phyloP scores from a whole-genome alignment of 306 rosid genomes.

The Vigna angularis region DNA sequence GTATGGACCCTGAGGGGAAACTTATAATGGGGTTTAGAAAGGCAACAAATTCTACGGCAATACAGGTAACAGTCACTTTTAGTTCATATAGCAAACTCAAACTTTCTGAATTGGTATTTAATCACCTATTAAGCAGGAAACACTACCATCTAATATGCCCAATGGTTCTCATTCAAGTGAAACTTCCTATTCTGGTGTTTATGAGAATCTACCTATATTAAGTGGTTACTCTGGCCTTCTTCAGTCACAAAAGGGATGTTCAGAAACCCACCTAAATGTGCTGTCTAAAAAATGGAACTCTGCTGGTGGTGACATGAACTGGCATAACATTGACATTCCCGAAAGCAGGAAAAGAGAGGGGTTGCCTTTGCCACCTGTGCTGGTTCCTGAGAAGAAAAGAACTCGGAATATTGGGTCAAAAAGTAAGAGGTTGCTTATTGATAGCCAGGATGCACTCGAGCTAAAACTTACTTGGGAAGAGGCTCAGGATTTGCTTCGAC shows the following conservation, averaged over 20 bases:
- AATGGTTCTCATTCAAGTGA: constrained; percentile 87
- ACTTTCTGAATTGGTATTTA: constrained; percentile 52
- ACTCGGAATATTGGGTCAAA: constrained; percentile 93
- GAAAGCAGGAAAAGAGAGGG: constrained; percentile 78
- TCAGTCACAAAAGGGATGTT: constrained; percentile 87
- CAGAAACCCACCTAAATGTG: constrained; percentile 73
- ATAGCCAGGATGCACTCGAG: constrained; percentile 93
- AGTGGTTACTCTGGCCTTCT: constrained; percentile 97
- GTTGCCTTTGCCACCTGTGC: constrained; percentile 65
- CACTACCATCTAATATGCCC: constrained; percentile 75
- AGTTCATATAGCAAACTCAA: constrained; percentile 51
- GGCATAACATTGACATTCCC: constrained; percentile 74
- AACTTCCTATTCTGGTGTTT: constrained; percentile 84
- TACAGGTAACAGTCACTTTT: constrained; percentile 75
- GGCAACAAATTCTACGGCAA: constrained; percentile 73
- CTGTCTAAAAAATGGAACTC: constrained; percentile 77
- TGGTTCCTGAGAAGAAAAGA: constrained; percentile 83
- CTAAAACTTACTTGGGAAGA: constrained; percentile 97
- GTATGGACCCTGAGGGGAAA: constrained; percentile 99
- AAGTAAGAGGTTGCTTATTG: constrained; percentile 94
- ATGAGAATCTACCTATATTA: constrained; percentile 89
- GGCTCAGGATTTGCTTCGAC: constrained; percentile 95
- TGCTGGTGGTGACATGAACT: constrained; percentile 70
- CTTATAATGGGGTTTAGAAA: constrained; percentile 98
- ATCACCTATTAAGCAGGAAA: constrained; percentile 77